Conservation (phyloP, 768 basidiomycete species). For the Auriculariales sp. region DNA sequence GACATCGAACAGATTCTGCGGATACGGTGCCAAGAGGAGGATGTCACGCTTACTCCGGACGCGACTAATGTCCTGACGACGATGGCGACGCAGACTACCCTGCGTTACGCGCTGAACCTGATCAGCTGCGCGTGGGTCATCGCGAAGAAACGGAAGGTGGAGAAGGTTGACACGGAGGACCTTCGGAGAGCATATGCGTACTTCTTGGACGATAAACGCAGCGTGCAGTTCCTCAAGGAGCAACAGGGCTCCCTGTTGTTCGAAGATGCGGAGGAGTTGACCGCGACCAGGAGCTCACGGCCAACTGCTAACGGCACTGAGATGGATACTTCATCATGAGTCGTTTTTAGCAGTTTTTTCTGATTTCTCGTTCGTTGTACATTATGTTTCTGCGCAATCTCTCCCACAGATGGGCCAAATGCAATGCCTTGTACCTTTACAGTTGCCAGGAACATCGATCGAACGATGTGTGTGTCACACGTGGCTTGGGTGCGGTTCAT, state of each 20-base stretch:
- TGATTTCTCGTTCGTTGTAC: no score
- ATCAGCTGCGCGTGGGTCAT: conserved; percentile 87
- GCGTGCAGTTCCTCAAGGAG: conserved; percentile 83
- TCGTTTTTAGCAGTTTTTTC: neutral
- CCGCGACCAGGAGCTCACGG: neutral
- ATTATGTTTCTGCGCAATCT: no score
- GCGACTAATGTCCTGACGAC: conserved; percentile 70
- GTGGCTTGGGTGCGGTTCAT: no score
- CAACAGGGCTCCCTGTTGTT: conserved; percentile 14
- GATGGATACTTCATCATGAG: neutral
- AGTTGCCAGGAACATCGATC: no score
- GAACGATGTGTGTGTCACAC: no score
- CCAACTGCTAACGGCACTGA: neutral
- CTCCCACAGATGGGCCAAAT: no score
- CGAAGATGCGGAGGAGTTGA: conserved; percentile 21
- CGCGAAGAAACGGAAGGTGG: conserved; percentile 68
- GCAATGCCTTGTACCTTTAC: no score
- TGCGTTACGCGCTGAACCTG: conserved; percentile 87
- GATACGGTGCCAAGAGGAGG: conserved; percentile 95
- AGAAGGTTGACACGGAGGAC: conserved; percentile 74
- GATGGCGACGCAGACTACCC: conserved; percentile 80
- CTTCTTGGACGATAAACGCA: conserved; percentile 88
- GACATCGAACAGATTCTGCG: conserved; percentile 87
- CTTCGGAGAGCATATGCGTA: conserved; percentile 72
- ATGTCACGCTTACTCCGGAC: conserved; percentile 63